Evolutionary conservation across 805 yeast genomes (phyloP).

Genomic region (Zygosaccharomyces pseudorouxii): DNA sequence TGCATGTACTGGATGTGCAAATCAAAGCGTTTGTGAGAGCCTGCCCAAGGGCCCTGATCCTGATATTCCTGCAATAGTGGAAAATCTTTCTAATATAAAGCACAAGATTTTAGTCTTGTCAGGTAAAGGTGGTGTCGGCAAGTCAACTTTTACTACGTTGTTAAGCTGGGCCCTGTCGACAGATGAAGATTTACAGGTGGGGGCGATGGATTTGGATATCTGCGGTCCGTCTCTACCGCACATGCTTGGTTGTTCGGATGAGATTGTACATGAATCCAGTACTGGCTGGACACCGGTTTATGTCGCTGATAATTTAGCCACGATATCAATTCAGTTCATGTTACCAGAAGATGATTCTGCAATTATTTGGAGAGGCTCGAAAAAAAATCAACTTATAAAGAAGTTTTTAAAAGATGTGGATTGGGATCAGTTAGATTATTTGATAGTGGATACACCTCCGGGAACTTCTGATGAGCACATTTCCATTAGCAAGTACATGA

Average conservation of each 20-base stretch:
- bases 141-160: constrained; percentile 93
- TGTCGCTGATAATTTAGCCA: constrained; percentile 88
- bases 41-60: constrained; percentile 94
- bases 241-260: constrained; percentile 89
- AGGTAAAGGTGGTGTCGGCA: constrained; percentile 96
- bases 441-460: constrained; percentile 95
- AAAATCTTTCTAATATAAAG: constrained; percentile 55
- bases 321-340: constrained; percentile 95
- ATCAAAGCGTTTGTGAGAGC: constrained; percentile 82
- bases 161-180: constrained; percentile 95
- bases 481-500: constrained; percentile 80
- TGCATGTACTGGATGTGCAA: constrained; percentile 94
- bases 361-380: constrained; percentile 95
- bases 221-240: constrained; percentile 97
- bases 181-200: constrained; percentile 75
- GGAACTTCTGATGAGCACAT: constrained; percentile 98
- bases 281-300: constrained; percentile 97
- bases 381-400: constrained; percentile 87
- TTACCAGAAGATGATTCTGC: constrained; percentile 91
- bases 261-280: constrained; percentile 79
- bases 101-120: constrained; percentile 82
- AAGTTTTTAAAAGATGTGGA: constrained; percentile 92
- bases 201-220: constrained; percentile 95
- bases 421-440: constrained; percentile 79
- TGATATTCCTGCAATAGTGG: constrained; percentile 71